Conservation (phyloP, 2,329 filamentous ascomycete species). For the Aspergillus ochraceoroseus region DNA sequence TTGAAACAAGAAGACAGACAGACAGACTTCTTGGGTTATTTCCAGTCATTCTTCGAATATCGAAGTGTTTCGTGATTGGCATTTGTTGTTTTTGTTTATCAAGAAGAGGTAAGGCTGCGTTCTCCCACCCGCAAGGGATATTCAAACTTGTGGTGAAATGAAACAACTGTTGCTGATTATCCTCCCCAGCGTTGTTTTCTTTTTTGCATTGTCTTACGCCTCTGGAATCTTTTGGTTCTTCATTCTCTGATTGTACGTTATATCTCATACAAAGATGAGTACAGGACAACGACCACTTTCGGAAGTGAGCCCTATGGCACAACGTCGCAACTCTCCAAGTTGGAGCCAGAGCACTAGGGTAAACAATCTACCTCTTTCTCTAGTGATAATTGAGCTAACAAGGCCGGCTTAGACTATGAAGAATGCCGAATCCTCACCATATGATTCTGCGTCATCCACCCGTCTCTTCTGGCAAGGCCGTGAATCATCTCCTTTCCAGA, state of each 20-base stretch:
- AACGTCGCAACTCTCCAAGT: conserved; percentile 85
- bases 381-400: conserved; percentile 17
- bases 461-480: conserved; percentile 84
- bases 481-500: conserved; percentile 61
- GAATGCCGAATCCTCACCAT: conserved; percentile 71
- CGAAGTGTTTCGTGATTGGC: conserved; percentile 6
- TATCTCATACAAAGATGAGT: conserved; percentile 52
- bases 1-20: conserved; percentile 8
- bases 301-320: conserved; percentile 81
- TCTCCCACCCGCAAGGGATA: conserved; percentile 20
- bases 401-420: conserved; percentile 59
- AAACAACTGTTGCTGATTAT: conserved; percentile 18
- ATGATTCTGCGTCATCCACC: conserved; percentile 60
- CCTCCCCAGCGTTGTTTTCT: conserved; percentile 15
- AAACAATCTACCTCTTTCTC: conserved; percentile 24
- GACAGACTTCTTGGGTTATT: conserved; percentile 1
- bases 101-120: conserved; percentile 21
- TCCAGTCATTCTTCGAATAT: too few species aligned
- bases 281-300: conserved; percentile 68
- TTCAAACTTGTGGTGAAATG: conserved; percentile 10
- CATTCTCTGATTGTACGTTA: conserved; percentile 4
- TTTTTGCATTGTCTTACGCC: conserved; percentile 16
- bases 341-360: conserved; percentile 75
- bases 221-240: conserved; percentile 13
- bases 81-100: conserved; percentile 21